Conservation (phyloP, 2,329 filamentous ascomycete genomes). For the Elsinoe ampelina region DNA sequence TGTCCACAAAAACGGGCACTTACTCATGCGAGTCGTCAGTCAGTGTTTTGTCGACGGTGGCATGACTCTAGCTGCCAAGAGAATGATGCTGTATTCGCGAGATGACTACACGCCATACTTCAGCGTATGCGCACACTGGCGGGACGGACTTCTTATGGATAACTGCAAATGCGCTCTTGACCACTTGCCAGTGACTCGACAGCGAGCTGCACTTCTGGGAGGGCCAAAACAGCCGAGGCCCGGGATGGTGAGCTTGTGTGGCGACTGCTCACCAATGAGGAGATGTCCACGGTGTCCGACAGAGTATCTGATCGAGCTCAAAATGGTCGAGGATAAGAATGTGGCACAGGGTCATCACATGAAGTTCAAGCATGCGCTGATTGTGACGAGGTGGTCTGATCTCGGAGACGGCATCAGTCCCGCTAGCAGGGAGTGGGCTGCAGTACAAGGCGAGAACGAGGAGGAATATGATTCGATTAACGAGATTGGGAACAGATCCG, state of each 20-base stretch:
- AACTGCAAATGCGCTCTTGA: constrained; percentile 52
- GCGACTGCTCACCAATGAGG: constrained; percentile 48
- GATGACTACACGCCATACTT: constrained; percentile 56
- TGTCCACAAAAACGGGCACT: constrained; percentile 41
- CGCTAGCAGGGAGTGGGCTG: constrained; percentile 45
- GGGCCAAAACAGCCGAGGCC: constrained; percentile 8
- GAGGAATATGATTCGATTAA: constrained; percentile 46
- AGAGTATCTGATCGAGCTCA: constrained; percentile 53
- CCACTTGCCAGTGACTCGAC: constrained; percentile 44
- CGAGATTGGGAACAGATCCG: constrained; percentile 44
- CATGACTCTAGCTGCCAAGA: constrained; percentile 44
- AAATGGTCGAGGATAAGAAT: constrained; percentile 46
- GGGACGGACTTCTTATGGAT: constrained; percentile 50
- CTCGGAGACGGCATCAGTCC: constrained; percentile 47
- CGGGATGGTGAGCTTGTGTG: constrained; percentile 42
- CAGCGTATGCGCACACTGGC: constrained; percentile 54
- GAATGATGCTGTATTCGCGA: constrained; percentile 49
- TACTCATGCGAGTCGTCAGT: constrained; percentile 51
- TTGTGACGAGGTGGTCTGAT: constrained; percentile 54
- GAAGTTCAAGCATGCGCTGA: constrained; percentile 50
- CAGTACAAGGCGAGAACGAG: constrained; percentile 40
- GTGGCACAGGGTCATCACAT: constrained; percentile 27
- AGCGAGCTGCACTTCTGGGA: constrained; percentile 22
- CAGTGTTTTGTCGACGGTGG: constrained; percentile 40
- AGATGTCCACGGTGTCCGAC: constrained; percentile 54